Evolutionary conservation across 352 stramenopile genomes (phyloP).

Genomic region (Halophytophthora polymorphica): DNA sequence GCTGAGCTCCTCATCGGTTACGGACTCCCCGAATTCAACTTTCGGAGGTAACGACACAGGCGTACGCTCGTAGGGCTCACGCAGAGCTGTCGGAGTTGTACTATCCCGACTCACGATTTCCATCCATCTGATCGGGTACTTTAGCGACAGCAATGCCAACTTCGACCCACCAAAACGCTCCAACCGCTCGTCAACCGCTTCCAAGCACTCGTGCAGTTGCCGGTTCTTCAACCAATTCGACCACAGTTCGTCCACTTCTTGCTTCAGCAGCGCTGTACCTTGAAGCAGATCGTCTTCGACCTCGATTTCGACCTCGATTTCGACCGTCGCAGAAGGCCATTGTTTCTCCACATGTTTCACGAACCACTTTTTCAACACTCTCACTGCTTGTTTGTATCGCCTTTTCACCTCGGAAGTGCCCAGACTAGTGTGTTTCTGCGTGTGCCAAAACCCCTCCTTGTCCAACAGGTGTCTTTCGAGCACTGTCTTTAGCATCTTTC

Average conservation of each 20-base stretch:
- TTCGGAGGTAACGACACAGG: background rate
- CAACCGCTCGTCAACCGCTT: background rate
- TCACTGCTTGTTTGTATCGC: background rate
- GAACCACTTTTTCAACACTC: background rate
- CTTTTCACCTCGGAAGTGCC: background rate
- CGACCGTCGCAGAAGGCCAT: background rate
- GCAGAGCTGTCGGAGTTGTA: background rate
- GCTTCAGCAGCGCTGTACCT: background rate
- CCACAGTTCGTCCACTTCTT: background rate
- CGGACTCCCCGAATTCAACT: background rate
- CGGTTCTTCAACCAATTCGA: background rate
- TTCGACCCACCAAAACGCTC: background rate
- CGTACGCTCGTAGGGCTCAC: background rate
- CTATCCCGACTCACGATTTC: background rate
- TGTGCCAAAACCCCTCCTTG: background rate
- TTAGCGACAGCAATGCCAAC: background rate
- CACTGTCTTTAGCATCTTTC: background rate
- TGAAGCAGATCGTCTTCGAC: background rate
- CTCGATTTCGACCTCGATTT: background rate
- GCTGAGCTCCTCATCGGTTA: background rate
- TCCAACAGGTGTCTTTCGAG: background rate
- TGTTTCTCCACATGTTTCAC: background rate
- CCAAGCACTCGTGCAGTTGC: background rate
- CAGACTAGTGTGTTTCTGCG: background rate
- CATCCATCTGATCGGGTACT: background rate